Percentiles rank a stretch among this genome's conserved stretches.
These are phyloP conservation scores for Aurantiochytrium sp. DNA, from an alignment of 108 stramenopile species.

Conservation along the genomic window DNA sequence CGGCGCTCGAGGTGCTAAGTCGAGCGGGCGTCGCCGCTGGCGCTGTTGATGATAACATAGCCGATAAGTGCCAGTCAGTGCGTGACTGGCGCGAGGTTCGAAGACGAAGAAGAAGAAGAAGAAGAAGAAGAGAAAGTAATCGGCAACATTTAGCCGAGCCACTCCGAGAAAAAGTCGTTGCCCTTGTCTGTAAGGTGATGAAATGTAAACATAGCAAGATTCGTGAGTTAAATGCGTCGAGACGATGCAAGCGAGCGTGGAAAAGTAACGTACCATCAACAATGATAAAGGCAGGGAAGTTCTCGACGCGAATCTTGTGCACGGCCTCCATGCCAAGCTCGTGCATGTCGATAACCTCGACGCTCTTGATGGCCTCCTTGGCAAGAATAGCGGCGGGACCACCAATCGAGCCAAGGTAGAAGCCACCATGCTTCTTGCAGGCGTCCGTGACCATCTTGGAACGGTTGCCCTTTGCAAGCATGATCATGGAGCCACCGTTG, in stretches of 20 bases:
- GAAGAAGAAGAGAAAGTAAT: background rate
- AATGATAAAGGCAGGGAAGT: constrained; percentile 94
- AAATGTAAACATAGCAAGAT: too few species aligned
- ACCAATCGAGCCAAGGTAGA: constrained; percentile 89
- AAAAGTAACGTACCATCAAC: constrained; percentile 53
- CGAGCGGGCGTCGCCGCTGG: too few species aligned
- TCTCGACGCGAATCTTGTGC: constrained; percentile 90
- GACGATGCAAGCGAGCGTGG: too few species aligned
- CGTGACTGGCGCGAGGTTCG: background rate
- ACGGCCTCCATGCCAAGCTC: constrained; percentile 98
- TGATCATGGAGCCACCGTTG: constrained; percentile 78
- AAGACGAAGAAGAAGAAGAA: background rate
- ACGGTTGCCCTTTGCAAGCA: constrained; percentile 88
- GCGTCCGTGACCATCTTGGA: constrained; percentile 81
- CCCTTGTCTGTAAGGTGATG: constrained; percentile 57
- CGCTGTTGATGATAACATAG: too few species aligned
- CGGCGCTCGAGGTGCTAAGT: too few species aligned
- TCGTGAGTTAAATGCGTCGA: too few species aligned
- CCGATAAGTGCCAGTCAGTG: too few species aligned
- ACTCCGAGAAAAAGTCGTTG: constrained; percentile 85
- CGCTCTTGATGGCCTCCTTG: constrained; percentile 86
- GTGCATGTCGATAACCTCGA: constrained; percentile 85
- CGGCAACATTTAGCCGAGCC: constrained; percentile 61
- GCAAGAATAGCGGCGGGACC: constrained; percentile 92
- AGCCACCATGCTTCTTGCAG: constrained; percentile 89